phyloP scores from a whole-genome alignment of 345 rosid species.

The Orychophragmus violaceus region DNA sequence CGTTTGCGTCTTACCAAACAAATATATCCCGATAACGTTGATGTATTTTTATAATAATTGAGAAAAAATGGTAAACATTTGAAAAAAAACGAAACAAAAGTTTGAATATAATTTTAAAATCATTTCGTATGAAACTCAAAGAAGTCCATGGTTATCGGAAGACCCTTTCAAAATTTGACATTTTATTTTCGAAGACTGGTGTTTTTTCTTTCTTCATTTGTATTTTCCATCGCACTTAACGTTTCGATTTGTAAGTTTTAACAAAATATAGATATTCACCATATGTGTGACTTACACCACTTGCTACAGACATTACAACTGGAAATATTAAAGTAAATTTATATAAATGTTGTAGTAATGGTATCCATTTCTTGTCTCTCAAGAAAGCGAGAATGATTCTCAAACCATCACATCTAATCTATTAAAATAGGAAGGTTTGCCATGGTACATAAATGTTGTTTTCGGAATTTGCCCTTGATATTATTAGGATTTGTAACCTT shows the following conservation, averaged over 20 bases:
- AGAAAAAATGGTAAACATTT: neutral
- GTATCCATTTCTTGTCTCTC: neutral
- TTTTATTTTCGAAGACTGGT: neutral
- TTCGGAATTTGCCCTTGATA: no score
- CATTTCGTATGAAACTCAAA: conserved; percentile 5
- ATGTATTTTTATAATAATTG: neutral
- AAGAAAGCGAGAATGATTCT: neutral
- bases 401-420: neutral
- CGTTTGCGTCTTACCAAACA: conserved; percentile 7
- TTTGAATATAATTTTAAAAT: neutral
- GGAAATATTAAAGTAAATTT: neutral
- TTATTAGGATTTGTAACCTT: no score
- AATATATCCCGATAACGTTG: neutral
- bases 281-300: neutral
- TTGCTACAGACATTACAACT: neutral
- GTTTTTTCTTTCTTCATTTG: neutral
- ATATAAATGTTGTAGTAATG: neutral
- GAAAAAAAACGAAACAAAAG: neutral
- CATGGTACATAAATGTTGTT: no score
- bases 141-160: neutral
- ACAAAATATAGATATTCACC: neutral
- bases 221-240: neutral
- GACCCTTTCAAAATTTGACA: neutral
- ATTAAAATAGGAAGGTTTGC: no score
- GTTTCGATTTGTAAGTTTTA: neutral